A percentile compares a stretch with the other conserved stretches of the same genome.
These are phyloP conservation scores for Cyclotella kingstonii DNA, from an alignment of 108 stramenopile genomes.

Conservation along the genomic window DNA sequence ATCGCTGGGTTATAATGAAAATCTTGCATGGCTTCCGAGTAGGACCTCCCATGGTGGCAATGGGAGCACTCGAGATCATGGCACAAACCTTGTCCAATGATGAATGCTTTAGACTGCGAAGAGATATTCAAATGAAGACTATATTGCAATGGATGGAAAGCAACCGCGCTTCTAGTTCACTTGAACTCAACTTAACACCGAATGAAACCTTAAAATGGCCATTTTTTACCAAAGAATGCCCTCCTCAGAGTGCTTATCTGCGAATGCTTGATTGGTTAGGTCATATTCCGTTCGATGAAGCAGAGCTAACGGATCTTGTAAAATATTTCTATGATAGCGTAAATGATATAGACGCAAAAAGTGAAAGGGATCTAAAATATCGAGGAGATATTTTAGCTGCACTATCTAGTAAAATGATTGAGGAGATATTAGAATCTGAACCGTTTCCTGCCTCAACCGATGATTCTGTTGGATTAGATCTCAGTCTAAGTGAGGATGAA, in stretches of 20 bases:
- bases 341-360: constrained; percentile 63
- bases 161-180: constrained; percentile 45
- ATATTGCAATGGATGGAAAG: constrained; percentile 81
- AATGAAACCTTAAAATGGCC: constrained; percentile 60
- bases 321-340: constrained; percentile 81
- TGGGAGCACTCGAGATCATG: constrained; percentile 68
- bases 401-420: constrained; percentile 74
- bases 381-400: constrained; percentile 85
- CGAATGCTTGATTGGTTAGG: constrained; percentile 83
- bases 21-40: constrained; percentile 73
- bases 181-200: constrained; percentile 49
- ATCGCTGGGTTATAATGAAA: constrained; percentile 89
- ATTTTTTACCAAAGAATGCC: constrained; percentile 65
- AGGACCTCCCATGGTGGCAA: constrained; percentile 85
- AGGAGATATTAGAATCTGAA: constrained; percentile 73
- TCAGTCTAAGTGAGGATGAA: constrained; percentile 41
- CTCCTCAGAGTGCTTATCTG: constrained; percentile 81
- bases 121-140: constrained; percentile 87
- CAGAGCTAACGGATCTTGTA: constrained; percentile 74
- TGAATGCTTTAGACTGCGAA: constrained; percentile 81
- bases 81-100: constrained; percentile 75
- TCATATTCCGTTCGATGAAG: constrained; percentile 88
- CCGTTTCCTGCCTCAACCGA: constrained; percentile 38
- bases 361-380: constrained; percentile 75
- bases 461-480: constrained; percentile 65